A percentile compares a stretch with the other conserved stretches of the same genome.
Conservation (phyloP, 2,329 filamentous ascomycete species). For the Fusarium anguioides region DNA sequence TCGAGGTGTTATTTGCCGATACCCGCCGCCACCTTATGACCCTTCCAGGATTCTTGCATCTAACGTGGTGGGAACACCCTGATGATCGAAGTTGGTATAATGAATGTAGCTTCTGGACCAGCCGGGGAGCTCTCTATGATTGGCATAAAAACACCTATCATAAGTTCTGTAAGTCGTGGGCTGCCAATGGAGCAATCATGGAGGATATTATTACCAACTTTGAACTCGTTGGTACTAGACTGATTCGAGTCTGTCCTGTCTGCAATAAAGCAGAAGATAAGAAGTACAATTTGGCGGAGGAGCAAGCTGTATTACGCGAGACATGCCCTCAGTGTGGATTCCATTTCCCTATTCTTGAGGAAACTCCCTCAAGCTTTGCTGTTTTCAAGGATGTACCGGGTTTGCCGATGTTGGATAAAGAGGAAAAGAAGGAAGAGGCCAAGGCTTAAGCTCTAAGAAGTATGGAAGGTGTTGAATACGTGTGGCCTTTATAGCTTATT, state of each 20-base stretch:
- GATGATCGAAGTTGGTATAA: constrained; percentile 28
- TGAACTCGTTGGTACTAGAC: constrained; percentile 24
- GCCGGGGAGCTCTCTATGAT: constrained; percentile 20
- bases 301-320: constrained; percentile 30
- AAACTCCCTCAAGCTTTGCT: constrained; percentile 25
- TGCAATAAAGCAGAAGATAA: constrained; percentile 29
- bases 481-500: too few relatives aligned
- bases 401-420: too few relatives aligned
- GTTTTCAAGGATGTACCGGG: constrained; percentile 23
- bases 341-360: constrained; percentile 33
- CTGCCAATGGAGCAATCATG: constrained; percentile 32
- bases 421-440: too few relatives aligned
- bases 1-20: constrained; percentile 27
- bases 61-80: constrained; percentile 28
- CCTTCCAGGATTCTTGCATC: constrained; percentile 8
- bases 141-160: constrained; percentile 36
- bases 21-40: constrained; percentile 31
- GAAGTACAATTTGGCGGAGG: constrained; percentile 34
- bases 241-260: constrained; percentile 26
- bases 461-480: too few relatives aligned
- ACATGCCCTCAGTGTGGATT: constrained; percentile 30
- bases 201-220: constrained; percentile 38
- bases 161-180: constrained; percentile 32
- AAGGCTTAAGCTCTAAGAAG: too few relatives aligned
- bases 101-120: constrained; percentile 36